Evolutionary conservation across 1,284 basidiomycete species (phyloP).

Genomic region (Ceratobasidium sp.): DNA sequence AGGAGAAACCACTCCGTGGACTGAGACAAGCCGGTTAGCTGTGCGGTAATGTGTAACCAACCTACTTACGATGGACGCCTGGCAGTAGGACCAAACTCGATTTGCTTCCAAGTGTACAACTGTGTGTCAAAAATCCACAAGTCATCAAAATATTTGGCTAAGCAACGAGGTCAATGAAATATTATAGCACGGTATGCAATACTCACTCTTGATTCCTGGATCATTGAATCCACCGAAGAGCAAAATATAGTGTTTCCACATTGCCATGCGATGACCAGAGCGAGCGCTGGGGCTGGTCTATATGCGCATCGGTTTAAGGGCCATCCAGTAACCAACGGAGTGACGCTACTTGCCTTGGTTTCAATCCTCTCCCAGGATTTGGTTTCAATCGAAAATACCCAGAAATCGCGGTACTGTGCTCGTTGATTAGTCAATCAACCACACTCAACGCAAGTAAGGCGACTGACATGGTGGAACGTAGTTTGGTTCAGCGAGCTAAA

Average conservation of each 20-base stretch:
- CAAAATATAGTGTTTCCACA: slow-evolving; percentile 88
- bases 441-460: background rate
- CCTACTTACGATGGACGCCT: slow-evolving; percentile 68
- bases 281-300: slow-evolving; percentile 29
- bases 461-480: slow-evolving; percentile 58
- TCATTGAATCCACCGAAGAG: slow-evolving; percentile 90
- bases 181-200: background rate
- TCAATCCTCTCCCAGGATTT: slow-evolving; percentile 91
- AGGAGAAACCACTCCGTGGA: slow-evolving; percentile 86
- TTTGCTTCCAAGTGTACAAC: slow-evolving; percentile 86
- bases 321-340: background rate
- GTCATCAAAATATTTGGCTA: slow-evolving; percentile 85
- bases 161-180: slow-evolving; percentile 4
- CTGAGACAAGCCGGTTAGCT: slow-evolving; percentile 49
- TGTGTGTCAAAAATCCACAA: slow-evolving; percentile 88
- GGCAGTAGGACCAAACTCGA: slow-evolving; percentile 75
- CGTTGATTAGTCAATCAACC: slow-evolving; percentile 56
- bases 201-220: slow-evolving; percentile 73
- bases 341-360: slow-evolving; percentile 68
- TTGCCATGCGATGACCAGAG: slow-evolving; percentile 69
- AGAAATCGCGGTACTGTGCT: slow-evolving; percentile 80
- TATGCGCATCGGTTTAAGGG: background rate
- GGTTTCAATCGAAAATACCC: slow-evolving; percentile 75
- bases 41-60: background rate
- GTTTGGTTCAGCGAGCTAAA: slow-evolving; percentile 87